phyloP scores from a whole-genome alignment of 2,329 filamentous ascomycete species.

The Drechslerella dactyloides region DNA sequence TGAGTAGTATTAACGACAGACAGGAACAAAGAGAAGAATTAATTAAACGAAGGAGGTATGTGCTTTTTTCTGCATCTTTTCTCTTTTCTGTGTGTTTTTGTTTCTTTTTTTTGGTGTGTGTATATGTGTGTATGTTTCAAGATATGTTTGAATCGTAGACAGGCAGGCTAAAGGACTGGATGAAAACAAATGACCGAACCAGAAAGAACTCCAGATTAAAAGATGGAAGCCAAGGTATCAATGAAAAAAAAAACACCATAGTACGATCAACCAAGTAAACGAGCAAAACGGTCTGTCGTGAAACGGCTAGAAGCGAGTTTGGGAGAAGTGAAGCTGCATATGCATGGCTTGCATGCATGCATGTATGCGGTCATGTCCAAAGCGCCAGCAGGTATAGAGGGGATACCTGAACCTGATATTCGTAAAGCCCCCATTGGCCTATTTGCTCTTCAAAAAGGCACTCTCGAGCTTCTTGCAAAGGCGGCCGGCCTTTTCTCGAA shows the following conservation, averaged over 20 bases:
- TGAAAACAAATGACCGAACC: background rate
- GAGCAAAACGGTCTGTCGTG: background rate
- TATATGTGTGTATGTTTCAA: no score
- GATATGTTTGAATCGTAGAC: background rate
- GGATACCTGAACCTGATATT: background rate
- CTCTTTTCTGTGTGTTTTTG: background rate
- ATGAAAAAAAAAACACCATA: no score
- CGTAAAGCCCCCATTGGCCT: background rate
- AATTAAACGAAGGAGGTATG: background rate
- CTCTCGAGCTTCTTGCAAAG: slow-evolving; percentile 35
- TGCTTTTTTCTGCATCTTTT: background rate
- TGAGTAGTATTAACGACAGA: background rate
- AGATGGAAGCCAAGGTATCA: background rate
- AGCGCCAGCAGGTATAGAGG: background rate
- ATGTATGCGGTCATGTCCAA: background rate
- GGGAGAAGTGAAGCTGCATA: background rate
- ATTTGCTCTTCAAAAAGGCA: slow-evolving; percentile 31
- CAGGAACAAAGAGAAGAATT: background rate
- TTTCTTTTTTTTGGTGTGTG: background rate
- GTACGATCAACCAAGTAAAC: no score
- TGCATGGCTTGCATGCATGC: background rate
- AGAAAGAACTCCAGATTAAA: background rate
- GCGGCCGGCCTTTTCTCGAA: slow-evolving; percentile 39
- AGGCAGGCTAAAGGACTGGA: background rate
- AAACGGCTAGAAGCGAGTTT: background rate